Conservation (phyloP, 1,284 basidiomycete species). For the Malassezia brasiliensis region DNA sequence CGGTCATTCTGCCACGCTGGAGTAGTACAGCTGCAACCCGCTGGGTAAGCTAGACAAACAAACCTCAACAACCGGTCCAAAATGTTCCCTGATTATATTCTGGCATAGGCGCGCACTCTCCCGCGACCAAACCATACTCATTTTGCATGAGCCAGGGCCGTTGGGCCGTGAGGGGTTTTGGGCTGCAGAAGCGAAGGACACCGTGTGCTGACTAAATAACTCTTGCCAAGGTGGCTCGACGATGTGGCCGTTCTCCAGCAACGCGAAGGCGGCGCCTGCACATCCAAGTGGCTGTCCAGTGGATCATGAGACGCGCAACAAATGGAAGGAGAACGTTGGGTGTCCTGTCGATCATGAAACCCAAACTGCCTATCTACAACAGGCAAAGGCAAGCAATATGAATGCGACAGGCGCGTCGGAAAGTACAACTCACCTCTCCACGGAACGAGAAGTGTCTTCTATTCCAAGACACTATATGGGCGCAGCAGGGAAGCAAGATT, state of each 20-base stretch:
- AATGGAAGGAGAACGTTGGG: conserved; percentile 43
- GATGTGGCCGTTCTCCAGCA: conserved; percentile 16
- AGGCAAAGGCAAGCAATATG: neutral
- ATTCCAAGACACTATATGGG: conserved; percentile 60
- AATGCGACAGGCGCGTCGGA: neutral
- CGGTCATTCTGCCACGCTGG: conserved; percentile 68
- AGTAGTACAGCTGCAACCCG: conserved; percentile 72
- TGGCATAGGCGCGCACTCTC: conserved; percentile 55
- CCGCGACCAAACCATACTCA: conserved; percentile 26
- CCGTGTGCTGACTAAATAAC: conserved; percentile 1
- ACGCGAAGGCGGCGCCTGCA: neutral
- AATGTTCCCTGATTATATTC: conserved; percentile 66
- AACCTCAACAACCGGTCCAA: conserved; percentile 67
- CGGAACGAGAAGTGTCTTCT: conserved; percentile 69
- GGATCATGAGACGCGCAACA: conserved; percentile 53
- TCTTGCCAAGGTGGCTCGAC: neutral
- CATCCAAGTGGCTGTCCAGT: conserved; percentile 57
- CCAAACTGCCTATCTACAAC: conserved; percentile 17
- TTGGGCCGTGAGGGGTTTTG: neutral
- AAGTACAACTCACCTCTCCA: conserved; percentile 48
- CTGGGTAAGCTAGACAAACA: conserved; percentile 34
- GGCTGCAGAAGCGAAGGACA: neutral
- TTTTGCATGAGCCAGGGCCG: neutral
- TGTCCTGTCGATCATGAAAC: conserved; percentile 62
- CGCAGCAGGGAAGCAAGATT: conserved; percentile 1